Evolutionary conservation across 192 early-diverging fungal genomes (phyloP), one percentile per base, ranked within the genome.

Genomic region (Physocladia obscura): DNA sequence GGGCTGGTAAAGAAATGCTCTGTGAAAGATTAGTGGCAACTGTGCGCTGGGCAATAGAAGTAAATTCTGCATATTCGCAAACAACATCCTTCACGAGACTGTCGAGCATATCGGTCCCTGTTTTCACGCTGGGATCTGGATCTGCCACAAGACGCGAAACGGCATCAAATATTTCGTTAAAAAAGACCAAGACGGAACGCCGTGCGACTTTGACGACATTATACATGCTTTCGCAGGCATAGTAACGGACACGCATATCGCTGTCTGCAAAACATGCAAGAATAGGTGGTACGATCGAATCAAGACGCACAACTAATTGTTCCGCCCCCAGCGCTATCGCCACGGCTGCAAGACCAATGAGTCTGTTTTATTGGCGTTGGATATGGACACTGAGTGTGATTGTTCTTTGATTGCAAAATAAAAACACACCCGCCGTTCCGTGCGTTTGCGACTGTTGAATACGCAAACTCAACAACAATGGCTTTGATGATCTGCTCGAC

Each of bases 181-280:
- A 99, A 75, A 89, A 97, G 29, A 88, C 76, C 50, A 99, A 76
- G 13, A 97, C 90, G 56, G 91, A 87, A 2, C 91, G 91, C 37
- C 91, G 82, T 27, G 95, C 94, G 2, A 97, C 98, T 57, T 99
- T 99, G 24, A 90, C 90, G 54, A 99, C 94, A 75, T 99, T 99
- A 71, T 99, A 99, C 87, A 98, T 90, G 60, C 88, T 89, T 78
- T 99, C 98, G 68, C 94, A 98, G 1, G 98, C 96, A 87, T 97
- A 99, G 82, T 98, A 99, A 31, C 96, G 85, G 47, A 98, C 95
- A 15, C 92, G 83, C 30, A 88, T 88, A 74, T 99, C 98, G 57
- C 89, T 93, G 74, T 99, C 94, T 3, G 82, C 76, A 62, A 98
- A 91, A 62, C 95, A 97, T 30, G 94, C 84, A 2, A 99, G 87